Evolutionary conservation across 2,329 filamentous ascomycete species (phyloP).

Genomic region (Septoria petroselini): DNA sequence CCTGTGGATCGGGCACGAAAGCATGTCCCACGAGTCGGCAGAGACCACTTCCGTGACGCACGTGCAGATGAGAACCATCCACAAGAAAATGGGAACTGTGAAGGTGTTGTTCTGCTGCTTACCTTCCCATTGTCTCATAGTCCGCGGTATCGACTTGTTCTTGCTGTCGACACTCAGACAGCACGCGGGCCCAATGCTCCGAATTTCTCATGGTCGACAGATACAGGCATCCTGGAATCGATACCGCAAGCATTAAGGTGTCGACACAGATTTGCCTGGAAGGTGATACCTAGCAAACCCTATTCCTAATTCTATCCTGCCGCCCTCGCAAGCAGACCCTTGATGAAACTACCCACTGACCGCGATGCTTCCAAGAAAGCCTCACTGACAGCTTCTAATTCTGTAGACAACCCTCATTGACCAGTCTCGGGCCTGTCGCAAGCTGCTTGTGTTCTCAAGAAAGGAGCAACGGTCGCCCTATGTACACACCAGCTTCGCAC

Average conservation of each 20-base stretch:
- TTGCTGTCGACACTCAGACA: too few relatives aligned
- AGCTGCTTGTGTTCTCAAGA: background rate
- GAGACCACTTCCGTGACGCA: background rate
- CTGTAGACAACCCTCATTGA: background rate
- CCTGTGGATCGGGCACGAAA: too few relatives aligned
- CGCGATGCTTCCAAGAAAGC: constrained; percentile 6
- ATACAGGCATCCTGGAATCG: background rate
- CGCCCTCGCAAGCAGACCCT: constrained; percentile 5
- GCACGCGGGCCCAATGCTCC: too few relatives aligned
- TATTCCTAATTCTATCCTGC: constrained; percentile 2
- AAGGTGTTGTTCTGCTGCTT: background rate
- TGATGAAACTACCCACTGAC: background rate
- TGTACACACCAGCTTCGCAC: background rate
- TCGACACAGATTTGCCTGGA: background rate
- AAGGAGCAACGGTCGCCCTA: background rate
- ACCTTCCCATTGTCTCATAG: constrained; percentile 1
- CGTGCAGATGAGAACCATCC: background rate
- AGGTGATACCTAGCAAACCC: background rate
- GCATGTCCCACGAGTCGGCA: too few relatives aligned
- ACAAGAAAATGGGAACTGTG: too few relatives aligned
- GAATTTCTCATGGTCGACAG: too few relatives aligned
- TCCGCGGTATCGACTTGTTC: too few relatives aligned
- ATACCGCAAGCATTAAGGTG: background rate
- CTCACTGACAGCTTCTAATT: constrained; percentile 6
- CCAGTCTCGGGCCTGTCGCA: background rate